These are phyloP conservation scores for Cymbopogon citratus DNA, from an alignment of 176 grass and related monocot species.

Conservation along the genomic window DNA sequence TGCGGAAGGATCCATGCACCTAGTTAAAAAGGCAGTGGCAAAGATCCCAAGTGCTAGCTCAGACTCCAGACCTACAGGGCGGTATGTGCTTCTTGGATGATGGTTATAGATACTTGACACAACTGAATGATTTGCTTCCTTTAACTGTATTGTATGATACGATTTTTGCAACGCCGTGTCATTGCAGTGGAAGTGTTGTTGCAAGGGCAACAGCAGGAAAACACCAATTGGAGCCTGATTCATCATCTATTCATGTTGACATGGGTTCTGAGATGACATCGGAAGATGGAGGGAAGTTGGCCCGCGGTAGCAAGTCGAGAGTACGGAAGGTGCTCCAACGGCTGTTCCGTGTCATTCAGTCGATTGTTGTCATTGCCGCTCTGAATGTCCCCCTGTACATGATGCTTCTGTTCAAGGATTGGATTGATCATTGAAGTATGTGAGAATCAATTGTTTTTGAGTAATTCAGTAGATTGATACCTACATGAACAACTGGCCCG, in stretches of 20 bases:
- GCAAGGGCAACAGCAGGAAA: conserved; percentile 69
- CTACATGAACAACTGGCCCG: background rate
- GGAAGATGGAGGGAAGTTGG: conserved; percentile 50
- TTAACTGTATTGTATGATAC: background rate
- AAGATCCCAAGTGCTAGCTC: conserved; percentile 27
- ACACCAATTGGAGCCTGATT: conserved; percentile 42
- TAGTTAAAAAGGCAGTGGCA: conserved; percentile 54
- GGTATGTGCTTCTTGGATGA: conserved; percentile 36
- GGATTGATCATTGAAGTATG: conserved; percentile 58
- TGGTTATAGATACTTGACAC: background rate
- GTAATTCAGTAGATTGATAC: conserved; percentile 3
- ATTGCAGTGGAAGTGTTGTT: conserved; percentile 64
- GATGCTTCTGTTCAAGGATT: conserved; percentile 98
- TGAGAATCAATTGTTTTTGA: background rate
- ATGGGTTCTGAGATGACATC: conserved; percentile 44
- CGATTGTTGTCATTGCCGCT: conserved; percentile 61
- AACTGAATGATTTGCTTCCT: background rate
- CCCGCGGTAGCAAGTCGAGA: conserved; percentile 45
- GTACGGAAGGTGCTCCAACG: conserved; percentile 54
- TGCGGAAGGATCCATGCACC: conserved; percentile 87
- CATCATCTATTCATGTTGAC: conserved; percentile 63
- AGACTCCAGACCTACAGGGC: conserved; percentile 39
- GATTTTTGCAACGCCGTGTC: background rate
- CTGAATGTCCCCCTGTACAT: conserved; percentile 89
- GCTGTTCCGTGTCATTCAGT: conserved; percentile 70